phyloP scores from a whole-genome alignment of 2,329 filamentous ascomycete genomes.

The Neoascochyta sp. region DNA sequence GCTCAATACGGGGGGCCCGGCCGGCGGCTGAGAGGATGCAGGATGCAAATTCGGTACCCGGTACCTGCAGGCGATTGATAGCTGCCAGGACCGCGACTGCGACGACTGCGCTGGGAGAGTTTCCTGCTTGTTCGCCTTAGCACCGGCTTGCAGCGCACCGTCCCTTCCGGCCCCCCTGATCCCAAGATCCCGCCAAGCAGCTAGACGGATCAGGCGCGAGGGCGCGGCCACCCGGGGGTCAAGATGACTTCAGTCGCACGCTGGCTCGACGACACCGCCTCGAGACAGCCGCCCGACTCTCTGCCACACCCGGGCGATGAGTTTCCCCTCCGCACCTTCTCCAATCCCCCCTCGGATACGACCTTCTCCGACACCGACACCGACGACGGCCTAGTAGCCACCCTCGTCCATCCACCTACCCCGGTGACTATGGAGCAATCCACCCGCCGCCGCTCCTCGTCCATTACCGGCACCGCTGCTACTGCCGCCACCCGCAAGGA shows the following conservation, averaged over 20 bases:
- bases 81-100: no score
- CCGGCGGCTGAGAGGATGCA: no score
- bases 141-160: slow-evolving; percentile 5
- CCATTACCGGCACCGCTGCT: slow-evolving; percentile 27
- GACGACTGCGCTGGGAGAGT: no score
- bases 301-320: slow-evolving; percentile 36
- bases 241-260: slow-evolving; percentile 22
- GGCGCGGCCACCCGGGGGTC: slow-evolving; percentile 17
- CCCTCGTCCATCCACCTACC: slow-evolving; percentile 30
- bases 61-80: no score
- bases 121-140: no score
- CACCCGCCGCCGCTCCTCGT: slow-evolving; percentile 20
- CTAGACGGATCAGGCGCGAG: slow-evolving; percentile 16
- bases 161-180: slow-evolving; percentile 7
- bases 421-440: slow-evolving; percentile 23
- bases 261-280: slow-evolving; percentile 32
- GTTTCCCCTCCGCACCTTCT: slow-evolving; percentile 35
- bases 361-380: slow-evolving; percentile 22
- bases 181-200: slow-evolving; percentile 8
- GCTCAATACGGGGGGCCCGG: no score
- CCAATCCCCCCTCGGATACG: slow-evolving; percentile 31
- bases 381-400: slow-evolving; percentile 24
- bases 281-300: slow-evolving; percentile 22
- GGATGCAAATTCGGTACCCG: no score
- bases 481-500: slow-evolving; percentile 19